Evolutionary conservation across 257 asterid genomes (phyloP).

Genomic region (Solanum commersonii): DNA sequence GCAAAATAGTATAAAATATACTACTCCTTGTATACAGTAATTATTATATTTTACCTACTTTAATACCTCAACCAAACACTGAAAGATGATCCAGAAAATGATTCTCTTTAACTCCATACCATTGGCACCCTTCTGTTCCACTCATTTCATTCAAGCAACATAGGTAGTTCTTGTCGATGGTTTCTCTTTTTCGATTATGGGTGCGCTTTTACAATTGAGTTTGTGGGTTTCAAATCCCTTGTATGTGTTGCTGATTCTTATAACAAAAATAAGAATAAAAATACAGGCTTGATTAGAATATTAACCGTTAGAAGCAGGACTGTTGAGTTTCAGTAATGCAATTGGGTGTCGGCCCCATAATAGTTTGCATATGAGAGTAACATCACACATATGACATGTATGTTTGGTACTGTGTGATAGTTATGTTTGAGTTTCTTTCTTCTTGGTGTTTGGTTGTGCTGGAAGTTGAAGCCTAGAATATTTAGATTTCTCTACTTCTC

Average conservation of each 20-base stretch:
- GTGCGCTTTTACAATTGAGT: background rate
- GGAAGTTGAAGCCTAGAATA: background rate
- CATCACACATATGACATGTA: background rate
- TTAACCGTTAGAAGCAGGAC: background rate
- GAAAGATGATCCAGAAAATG: background rate
- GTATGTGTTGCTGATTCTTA: background rate
- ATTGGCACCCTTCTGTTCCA: background rate
- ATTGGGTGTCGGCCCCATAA: background rate
- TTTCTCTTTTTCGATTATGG: background rate
- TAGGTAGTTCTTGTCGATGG: background rate
- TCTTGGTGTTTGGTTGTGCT: background rate
- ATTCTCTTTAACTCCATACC: background rate
- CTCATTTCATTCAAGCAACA: background rate
- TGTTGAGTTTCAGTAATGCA: background rate
- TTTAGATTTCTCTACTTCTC: background rate
- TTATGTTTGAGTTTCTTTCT: background rate
- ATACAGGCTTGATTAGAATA: background rate
- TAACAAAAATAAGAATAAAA: background rate
- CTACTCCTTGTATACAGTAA: background rate
- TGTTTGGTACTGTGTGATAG: background rate
- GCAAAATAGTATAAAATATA: background rate
- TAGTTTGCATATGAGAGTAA: background rate
- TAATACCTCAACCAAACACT: background rate
- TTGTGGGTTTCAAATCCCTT: background rate
- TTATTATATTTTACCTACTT: background rate